Percentiles rank a stretch among this genome's conserved stretches.
phyloP scores from a whole-genome alignment of 768 basidiomycete species.

The Calocybe cyanea region DNA sequence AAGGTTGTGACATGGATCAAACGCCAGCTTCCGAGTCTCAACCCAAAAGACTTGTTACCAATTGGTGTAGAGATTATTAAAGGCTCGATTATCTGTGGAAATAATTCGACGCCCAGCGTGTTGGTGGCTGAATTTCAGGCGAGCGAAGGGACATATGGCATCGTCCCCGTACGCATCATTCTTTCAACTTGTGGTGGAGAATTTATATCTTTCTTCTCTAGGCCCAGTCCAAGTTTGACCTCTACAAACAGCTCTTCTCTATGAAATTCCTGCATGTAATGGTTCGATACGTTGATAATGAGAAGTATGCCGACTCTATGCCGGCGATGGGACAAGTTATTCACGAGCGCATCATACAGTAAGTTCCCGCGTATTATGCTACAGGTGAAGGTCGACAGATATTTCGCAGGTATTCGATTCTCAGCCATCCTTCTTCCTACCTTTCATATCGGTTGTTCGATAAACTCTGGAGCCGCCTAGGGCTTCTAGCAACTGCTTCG shows the following conservation, averaged over 20 bases:
- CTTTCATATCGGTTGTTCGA: slow-evolving; percentile 35
- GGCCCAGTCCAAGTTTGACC: slow-evolving; percentile 79
- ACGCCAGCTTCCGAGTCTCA: slow-evolving; percentile 63
- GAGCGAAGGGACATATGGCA: slow-evolving; percentile 78
- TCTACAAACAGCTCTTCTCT: slow-evolving; percentile 76
- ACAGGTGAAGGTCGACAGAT: background rate
- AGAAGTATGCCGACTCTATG: slow-evolving; percentile 69
- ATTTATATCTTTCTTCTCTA: slow-evolving; percentile 23
- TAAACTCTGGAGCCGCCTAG: slow-evolving; percentile 55
- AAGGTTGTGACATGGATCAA: slow-evolving; percentile 48
- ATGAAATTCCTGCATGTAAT: slow-evolving; percentile 66
- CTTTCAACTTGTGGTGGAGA: background rate
- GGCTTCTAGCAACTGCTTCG: slow-evolving; percentile 35
- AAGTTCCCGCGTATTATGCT: slow-evolving; percentile 14
- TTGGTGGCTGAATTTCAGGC: slow-evolving; percentile 77
- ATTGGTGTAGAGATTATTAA: slow-evolving; percentile 75
- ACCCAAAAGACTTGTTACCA: slow-evolving; percentile 83
- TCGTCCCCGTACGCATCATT: slow-evolving; percentile 57
- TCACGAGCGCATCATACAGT: slow-evolving; percentile 53
- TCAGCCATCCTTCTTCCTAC: slow-evolving; percentile 28
- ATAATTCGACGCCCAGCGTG: slow-evolving; percentile 77
- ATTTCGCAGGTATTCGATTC: slow-evolving; percentile 25
- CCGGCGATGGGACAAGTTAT: slow-evolving; percentile 58
- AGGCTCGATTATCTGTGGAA: slow-evolving; percentile 82
- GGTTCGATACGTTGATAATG: slow-evolving; percentile 70